These are phyloP conservation scores for Paulownia fortunei DNA, from an alignment of 257 asterid genomes.

Conservation along the genomic window DNA sequence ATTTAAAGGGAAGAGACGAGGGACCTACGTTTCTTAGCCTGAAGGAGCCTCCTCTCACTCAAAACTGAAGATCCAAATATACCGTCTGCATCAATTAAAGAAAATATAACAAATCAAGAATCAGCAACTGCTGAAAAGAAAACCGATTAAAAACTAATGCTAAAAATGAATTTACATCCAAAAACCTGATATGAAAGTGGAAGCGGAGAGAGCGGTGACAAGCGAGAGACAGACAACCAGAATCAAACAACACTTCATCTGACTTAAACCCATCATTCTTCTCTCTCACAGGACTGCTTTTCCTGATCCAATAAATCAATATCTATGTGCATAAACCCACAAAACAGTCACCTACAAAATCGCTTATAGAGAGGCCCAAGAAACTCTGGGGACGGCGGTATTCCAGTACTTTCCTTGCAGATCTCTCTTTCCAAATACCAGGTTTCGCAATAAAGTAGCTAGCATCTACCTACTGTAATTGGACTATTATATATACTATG, in stretches of 20 bases:
- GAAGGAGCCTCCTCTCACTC: slow-evolving; percentile 74
- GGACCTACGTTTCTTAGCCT: slow-evolving; percentile 63
- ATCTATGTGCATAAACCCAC: slow-evolving; percentile 14
- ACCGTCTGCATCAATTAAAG: slow-evolving; percentile 51
- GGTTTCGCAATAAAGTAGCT: not conserved
- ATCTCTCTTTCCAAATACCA: slow-evolving; percentile 4
- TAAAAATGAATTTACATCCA: not conserved
- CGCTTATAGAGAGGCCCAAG: not conserved
- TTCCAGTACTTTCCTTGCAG: not conserved
- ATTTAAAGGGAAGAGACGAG: slow-evolving; percentile 3
- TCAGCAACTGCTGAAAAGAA: slow-evolving; percentile 4
- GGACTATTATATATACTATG: not conserved
- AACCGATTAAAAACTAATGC: not conserved
- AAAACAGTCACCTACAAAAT: not conserved
- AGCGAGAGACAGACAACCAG: slow-evolving; percentile 43
- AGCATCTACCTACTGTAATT: not conserved
- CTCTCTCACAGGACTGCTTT: not conserved
- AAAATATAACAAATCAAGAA: slow-evolving; percentile 2
- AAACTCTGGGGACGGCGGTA: not conserved
- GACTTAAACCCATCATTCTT: slow-evolving; percentile 41
- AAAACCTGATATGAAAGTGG: slow-evolving; percentile 65
- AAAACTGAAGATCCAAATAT: slow-evolving; percentile 51
- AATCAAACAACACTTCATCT: slow-evolving; percentile 36
- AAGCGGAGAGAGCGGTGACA: slow-evolving; percentile 44
- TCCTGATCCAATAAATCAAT: slow-evolving; percentile 18